Percentiles rank a stretch among this genome's conserved stretches.
phyloP scores from a whole-genome alignment of 495 filamentous ascomycete genomes.

The Viridothelium virens region DNA sequence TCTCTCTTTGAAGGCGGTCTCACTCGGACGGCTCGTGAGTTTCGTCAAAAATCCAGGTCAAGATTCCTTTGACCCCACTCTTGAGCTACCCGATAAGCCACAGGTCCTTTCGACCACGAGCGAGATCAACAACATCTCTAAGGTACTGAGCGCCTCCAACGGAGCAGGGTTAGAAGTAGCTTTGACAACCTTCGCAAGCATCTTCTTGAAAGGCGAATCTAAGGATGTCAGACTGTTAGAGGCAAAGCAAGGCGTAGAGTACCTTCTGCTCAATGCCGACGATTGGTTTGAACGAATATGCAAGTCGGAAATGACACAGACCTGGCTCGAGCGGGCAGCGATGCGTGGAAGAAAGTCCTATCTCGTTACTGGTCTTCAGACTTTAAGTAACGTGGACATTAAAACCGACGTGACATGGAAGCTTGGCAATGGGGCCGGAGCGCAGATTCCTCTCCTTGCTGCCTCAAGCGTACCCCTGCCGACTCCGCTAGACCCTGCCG shows the following conservation, averaged over 20 bases:
- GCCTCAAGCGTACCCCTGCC: neutral
- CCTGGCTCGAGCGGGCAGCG: neutral
- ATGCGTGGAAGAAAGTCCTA: neutral
- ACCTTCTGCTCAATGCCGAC: neutral
- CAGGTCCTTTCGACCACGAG: neutral
- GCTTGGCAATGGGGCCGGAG: neutral
- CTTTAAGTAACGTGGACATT: neutral
- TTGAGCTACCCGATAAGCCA: neutral
- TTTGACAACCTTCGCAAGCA: neutral
- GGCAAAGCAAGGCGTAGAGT: neutral
- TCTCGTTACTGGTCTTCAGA: neutral
- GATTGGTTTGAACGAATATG: neutral
- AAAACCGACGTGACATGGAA: neutral
- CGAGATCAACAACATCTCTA: neutral
- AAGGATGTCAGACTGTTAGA: neutral
- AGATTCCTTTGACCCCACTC: neutral
- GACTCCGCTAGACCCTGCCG: neutral
- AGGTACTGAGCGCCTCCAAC: neutral
- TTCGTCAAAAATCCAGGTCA: neutral
- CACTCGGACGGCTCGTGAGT: neutral
- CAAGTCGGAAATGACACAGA: neutral
- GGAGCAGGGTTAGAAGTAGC: neutral
- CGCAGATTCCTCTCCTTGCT: neutral
- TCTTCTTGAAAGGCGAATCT: neutral
- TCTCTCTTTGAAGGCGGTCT: neutral